Base-by-base conservation (phyloP, 2,329 filamentous ascomycete species). In the Phialemoniopsis sp. region DNA sequence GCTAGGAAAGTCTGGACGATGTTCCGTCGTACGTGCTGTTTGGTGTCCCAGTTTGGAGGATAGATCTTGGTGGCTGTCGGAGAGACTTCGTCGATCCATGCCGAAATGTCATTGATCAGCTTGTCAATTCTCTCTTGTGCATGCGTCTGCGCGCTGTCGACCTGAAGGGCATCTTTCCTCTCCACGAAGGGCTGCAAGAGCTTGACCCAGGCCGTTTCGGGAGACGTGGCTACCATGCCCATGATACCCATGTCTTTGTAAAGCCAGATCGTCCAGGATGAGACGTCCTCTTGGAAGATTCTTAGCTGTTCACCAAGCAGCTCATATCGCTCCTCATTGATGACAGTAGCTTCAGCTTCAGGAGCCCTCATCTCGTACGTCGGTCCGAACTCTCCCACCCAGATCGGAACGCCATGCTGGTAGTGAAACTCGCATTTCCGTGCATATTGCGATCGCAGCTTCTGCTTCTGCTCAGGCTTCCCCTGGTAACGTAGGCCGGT, bases 91-190 rank as follows among this genome's bases (percentile, higher is more conserved):
- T 52, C 48, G 37, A 53, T 52, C 50, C 50, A 53, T 26, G 45
- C 40, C 34, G 49, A 47, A 8, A 53, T 17, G 8, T 49, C 49
- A 2, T 41, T 42, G 16, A 53, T 43, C 17, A 52, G 46, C 9
- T 41, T 44, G 8, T 46, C 42, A 3, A 53, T 59, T n/a, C n/a
- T n/a, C n/a, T n/a, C n/a, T n/a, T n/a, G n/a, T n/a, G n/a, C n/a
- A n/a, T n/a, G n/a, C n/a, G n/a, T n/a, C 43, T 74, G 67, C 32
- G 71, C 32, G 26, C 37, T 50, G 47, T 79, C 75, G 4, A 78
- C 57, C 34, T 70, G 68, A 13, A 76, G 57, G 0, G 52, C 47
- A 14, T 66, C 61, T 52, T 80, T 79, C 57, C 77, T 78, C 32
- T 67, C 64, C 3, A 78, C 53, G 47, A 78, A 75, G 0, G 68